Evolutionary conservation across 192 early-diverging fungal genomes (phyloP).

Genomic region (Haplosporangium gracile): DNA sequence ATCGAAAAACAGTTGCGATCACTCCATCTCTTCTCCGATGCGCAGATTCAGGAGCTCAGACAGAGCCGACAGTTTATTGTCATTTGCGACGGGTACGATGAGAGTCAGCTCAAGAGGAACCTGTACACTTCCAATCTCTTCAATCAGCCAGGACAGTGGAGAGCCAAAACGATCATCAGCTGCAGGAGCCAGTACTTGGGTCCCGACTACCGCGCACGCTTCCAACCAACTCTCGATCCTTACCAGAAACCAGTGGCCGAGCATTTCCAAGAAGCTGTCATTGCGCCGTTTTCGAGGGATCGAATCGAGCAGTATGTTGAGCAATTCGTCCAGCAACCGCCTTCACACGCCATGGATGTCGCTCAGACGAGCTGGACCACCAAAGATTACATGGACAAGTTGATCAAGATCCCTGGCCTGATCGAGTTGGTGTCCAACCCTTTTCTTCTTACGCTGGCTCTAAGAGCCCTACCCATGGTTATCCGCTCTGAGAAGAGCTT

Average conservation of each 20-base stretch:
- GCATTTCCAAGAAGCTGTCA: not conserved
- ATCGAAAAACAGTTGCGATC: not conserved
- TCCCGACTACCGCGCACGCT: not conserved
- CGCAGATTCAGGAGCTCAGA: not conserved
- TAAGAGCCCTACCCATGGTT: not conserved
- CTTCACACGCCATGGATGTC: too few species aligned
- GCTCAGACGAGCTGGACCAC: not conserved
- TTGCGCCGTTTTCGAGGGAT: not conserved
- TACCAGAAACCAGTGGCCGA: not conserved
- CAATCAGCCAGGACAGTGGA: slow-evolving; percentile 4
- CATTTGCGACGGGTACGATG: slow-evolving; percentile 25
- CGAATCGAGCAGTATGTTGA: not conserved
- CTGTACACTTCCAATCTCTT: not conserved
- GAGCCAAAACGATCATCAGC: not conserved
- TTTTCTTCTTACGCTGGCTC: not conserved
- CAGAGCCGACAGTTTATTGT: not conserved
- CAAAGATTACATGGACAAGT: not conserved
- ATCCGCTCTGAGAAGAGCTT: not conserved
- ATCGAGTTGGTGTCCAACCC: not conserved
- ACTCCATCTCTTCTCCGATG: not conserved
- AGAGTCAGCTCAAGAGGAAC: slow-evolving; percentile 3
- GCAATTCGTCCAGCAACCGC: too few species aligned
- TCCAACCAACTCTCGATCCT: not conserved
- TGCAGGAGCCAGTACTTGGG: slow-evolving; percentile 1
- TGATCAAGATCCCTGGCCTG: not conserved